phyloP scores from a whole-genome alignment of 2,329 filamentous ascomycete species.

The Cryphonectria naterciae region DNA sequence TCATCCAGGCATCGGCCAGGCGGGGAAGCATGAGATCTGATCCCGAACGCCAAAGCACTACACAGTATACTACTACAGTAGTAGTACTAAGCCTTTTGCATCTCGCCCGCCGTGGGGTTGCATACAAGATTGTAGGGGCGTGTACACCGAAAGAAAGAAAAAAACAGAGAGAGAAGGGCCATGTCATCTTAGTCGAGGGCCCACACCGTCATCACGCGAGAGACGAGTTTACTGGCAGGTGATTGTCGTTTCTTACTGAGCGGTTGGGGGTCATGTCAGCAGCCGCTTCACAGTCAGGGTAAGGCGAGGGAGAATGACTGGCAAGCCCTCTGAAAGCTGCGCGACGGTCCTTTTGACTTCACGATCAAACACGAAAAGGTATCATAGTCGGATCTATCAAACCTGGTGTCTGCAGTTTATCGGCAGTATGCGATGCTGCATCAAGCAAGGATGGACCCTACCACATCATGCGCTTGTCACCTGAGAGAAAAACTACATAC shows the following conservation, averaged over 20 bases:
- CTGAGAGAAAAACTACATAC: neutral
- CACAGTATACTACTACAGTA: too few relatives aligned
- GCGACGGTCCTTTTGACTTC: neutral
- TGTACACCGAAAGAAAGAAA: neutral
- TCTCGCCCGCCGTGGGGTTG: neutral
- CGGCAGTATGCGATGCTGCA: neutral
- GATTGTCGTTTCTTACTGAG: neutral
- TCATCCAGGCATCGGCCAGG: neutral
- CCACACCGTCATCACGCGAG: neutral
- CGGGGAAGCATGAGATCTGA: constrained; percentile 1
- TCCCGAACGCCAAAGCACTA: neutral
- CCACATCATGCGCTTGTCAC: constrained; percentile 5
- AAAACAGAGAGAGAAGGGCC: too few relatives aligned
- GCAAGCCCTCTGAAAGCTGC: neutral
- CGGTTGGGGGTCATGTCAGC: neutral
- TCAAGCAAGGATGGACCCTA: constrained; percentile 4
- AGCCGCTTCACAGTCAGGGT: neutral
- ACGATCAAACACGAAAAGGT: constrained; percentile 1
- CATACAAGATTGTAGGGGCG: neutral
- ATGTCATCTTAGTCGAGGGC: neutral
- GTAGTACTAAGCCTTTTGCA: neutral
- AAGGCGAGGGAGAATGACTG: neutral
- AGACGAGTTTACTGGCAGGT: neutral
- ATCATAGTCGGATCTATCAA: neutral
- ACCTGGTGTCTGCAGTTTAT: neutral